A percentile compares a stretch with the other conserved stretches of the same genome.
Evolutionary conservation across 805 yeast genomes (phyloP).

Genomic region (Ogataea pilisensis): DNA sequence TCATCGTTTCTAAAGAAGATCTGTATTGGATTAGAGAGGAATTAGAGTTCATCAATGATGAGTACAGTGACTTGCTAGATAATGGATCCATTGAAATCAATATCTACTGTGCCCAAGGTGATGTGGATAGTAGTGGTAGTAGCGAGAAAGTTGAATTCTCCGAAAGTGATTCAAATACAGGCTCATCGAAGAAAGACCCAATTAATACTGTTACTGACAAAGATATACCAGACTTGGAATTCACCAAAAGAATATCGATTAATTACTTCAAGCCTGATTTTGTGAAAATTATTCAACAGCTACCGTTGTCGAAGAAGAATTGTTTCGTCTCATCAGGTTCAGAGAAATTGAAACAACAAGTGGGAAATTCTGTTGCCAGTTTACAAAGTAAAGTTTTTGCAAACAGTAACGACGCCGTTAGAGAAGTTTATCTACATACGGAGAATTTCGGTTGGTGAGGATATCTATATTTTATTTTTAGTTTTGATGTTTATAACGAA

Average conservation of each 20-base stretch:
- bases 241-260: too few relatives aligned
- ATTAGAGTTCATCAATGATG: slow-evolving; percentile 31
- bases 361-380: slow-evolving; percentile 37
- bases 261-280: slow-evolving; percentile 14
- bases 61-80: slow-evolving; percentile 23
- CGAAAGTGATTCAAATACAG: background rate
- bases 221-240: too few relatives aligned
- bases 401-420: slow-evolving; percentile 20
- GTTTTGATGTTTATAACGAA: too few relatives aligned
- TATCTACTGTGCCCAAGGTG: slow-evolving; percentile 8
- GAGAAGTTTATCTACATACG: slow-evolving; percentile 47
- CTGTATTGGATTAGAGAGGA: slow-evolving; percentile 40
- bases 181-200: too few relatives aligned
- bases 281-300: slow-evolving; percentile 14
- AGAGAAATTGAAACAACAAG: slow-evolving; percentile 34
- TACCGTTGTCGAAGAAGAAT: slow-evolving; percentile 32
- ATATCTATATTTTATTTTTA: slow-evolving; percentile 3
- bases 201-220: too few relatives aligned
- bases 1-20: slow-evolving; percentile 32
- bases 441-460: slow-evolving; percentile 45
- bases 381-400: slow-evolving; percentile 34
- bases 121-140: too few relatives aligned
- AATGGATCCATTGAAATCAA: slow-evolving; percentile 12
- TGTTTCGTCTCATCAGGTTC: slow-evolving; percentile 46
- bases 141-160: too few relatives aligned